phyloP scores from a whole-genome alignment of 495 filamentous ascomycete genomes.

The Penicilliopsis zonata region DNA sequence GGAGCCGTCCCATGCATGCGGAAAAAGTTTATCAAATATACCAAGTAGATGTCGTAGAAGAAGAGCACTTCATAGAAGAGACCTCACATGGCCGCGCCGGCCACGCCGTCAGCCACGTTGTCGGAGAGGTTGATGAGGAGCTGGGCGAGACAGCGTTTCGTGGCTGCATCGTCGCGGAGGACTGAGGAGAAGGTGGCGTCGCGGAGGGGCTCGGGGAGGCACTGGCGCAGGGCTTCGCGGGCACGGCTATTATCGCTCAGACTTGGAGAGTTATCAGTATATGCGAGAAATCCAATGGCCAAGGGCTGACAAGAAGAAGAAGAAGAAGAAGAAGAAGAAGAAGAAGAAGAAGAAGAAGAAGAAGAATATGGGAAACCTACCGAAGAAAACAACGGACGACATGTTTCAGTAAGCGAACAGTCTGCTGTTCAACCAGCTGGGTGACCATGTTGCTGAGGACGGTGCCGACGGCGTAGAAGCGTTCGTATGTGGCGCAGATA shows the following conservation, averaged over 20 bases:
- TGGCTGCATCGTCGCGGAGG: constrained; percentile 92
- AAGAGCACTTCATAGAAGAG: constrained; percentile 25
- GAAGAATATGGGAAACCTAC: constrained; percentile 33
- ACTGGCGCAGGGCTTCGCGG: constrained; percentile 90
- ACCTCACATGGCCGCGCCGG: constrained; percentile 37
- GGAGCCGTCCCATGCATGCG: constrained; percentile 39
- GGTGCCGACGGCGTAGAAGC: constrained; percentile 98
- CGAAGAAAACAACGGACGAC: constrained; percentile 95
- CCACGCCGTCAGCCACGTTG: constrained; percentile 59
- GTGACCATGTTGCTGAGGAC: constrained; percentile 98
- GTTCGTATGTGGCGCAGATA: constrained; percentile 97
- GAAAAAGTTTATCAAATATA: constrained; percentile 29
- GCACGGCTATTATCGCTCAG: constrained; percentile 94
- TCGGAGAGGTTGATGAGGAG: constrained; percentile 95
- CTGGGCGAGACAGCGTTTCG: constrained; percentile 94
- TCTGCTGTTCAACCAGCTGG: constrained; percentile 95
- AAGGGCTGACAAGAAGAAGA: too few species aligned
- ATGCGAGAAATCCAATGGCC: constrained; percentile 1
- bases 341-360: constrained; percentile 57
- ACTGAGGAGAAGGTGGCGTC: constrained; percentile 96
- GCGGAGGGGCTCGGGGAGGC: constrained; percentile 89
- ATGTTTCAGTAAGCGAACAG: constrained; percentile 90
- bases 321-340: constrained; percentile 24
- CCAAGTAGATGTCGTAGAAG: constrained; percentile 22
- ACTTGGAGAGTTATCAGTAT: constrained; percentile 31